phyloP scores from a whole-genome alignment of 108 stramenopile species.

The Fistulifera pelliculosa region DNA sequence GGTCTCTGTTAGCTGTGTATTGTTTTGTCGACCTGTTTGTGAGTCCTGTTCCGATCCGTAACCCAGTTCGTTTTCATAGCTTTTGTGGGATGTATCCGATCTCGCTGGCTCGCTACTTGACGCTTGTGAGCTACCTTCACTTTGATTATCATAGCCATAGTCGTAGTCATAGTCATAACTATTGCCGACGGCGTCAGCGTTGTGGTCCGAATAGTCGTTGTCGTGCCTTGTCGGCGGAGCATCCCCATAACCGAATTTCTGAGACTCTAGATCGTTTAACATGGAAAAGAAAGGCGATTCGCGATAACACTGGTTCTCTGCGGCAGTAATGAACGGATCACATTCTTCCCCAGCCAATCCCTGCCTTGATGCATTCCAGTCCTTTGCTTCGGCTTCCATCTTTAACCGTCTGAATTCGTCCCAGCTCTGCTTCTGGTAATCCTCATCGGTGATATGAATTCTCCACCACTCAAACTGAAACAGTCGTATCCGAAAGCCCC shows the following conservation, averaged over 20 bases:
- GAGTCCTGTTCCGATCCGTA: neutral
- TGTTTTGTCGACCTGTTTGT: neutral
- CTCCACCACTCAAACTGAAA: constrained; percentile 4
- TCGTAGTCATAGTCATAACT: neutral
- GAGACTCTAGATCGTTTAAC: neutral
- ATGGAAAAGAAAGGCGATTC: constrained; percentile 3
- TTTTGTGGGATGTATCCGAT: neutral
- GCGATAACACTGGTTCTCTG: constrained; percentile 1
- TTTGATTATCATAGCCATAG: neutral
- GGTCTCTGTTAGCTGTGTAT: neutral
- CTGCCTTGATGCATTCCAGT: constrained; percentile 1
- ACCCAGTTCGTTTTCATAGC: neutral
- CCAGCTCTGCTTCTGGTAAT: neutral
- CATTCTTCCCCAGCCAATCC: too few species aligned
- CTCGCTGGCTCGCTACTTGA: neutral
- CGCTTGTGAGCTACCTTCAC: neutral
- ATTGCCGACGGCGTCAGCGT: neutral
- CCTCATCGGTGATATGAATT: constrained; percentile 1
- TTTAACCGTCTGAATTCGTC: neutral
- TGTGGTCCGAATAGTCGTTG: neutral
- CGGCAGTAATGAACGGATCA: neutral
- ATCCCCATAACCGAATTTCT: neutral
- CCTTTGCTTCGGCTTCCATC: neutral
- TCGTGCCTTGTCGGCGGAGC: neutral
- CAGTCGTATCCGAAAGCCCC: neutral